Conservation (phyloP, 2,329 filamentous ascomycete species). For the Diaporthe velutina region DNA sequence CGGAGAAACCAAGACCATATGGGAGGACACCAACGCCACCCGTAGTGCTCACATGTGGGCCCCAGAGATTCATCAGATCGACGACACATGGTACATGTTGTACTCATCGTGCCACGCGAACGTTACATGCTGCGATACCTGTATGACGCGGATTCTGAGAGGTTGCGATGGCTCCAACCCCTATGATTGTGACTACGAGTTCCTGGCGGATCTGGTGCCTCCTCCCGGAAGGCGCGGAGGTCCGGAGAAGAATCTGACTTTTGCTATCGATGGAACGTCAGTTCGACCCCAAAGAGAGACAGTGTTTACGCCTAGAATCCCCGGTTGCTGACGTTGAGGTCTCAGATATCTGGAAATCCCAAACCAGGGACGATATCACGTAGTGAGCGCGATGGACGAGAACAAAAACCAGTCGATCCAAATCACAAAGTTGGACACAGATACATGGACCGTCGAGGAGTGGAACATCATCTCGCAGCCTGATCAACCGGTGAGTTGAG, state of each 20-base stretch:
- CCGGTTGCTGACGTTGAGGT: neutral
- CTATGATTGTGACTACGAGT: neutral
- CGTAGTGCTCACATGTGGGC: slow-evolving; percentile 38
- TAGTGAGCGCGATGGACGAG: slow-evolving; percentile 37
- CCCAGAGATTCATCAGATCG: slow-evolving; percentile 42
- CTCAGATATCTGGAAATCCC: slow-evolving; percentile 19
- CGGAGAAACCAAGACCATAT: slow-evolving; percentile 6
- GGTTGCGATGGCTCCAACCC: slow-evolving; percentile 5
- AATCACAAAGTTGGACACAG: slow-evolving; percentile 38
- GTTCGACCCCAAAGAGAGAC: neutral
- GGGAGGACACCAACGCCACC: slow-evolving; percentile 13
- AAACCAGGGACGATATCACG: slow-evolving; percentile 35
- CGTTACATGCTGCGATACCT: slow-evolving; percentile 36
- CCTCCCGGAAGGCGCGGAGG: slow-evolving; percentile 5
- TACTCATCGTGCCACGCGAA: slow-evolving; percentile 39
- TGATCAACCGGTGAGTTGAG: slow-evolving; percentile 32
- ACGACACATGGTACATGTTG: slow-evolving; percentile 41
- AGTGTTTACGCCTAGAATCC: rapidly evolving
- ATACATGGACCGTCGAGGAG: slow-evolving; percentile 36
- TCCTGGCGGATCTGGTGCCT: slow-evolving; percentile 19
- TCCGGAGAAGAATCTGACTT: neutral
- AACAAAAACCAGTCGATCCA: slow-evolving; percentile 35
- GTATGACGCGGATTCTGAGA: slow-evolving; percentile 26
- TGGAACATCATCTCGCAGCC: slow-evolving; percentile 41
- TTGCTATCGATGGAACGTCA: slow-evolving; percentile 19